A percentile compares a stretch with the other conserved stretches of the same genome.
Conservation (phyloP, 2,329 filamentous ascomycete genomes). For the Nothomitra cinnamomea region DNA sequence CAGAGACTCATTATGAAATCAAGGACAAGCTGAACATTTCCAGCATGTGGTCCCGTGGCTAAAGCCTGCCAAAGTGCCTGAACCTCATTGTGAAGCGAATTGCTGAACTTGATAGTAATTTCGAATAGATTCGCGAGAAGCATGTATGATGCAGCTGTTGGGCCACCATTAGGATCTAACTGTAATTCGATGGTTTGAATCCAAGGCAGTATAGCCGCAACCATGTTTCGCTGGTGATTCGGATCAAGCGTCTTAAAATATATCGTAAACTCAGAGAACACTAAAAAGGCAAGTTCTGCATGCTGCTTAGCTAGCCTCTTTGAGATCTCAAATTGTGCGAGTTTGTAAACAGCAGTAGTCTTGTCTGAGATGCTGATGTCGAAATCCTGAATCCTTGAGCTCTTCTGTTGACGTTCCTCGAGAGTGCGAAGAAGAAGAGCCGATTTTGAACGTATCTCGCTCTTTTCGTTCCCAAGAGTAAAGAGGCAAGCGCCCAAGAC, state of each 20-base stretch:
- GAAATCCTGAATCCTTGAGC: slow-evolving; percentile 86
- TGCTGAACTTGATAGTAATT: slow-evolving; percentile 85
- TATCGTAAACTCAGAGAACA: slow-evolving; percentile 88
- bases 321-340: slow-evolving; percentile 93
- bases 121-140: slow-evolving; percentile 87
- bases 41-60: slow-evolving; percentile 78
- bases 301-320: slow-evolving; percentile 79
- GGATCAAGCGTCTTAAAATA: slow-evolving; percentile 81
- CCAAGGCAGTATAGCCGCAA: slow-evolving; percentile 90
- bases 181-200: slow-evolving; percentile 87
- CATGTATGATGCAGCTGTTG: slow-evolving; percentile 85
- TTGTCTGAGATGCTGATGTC: slow-evolving; percentile 98
- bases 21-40: slow-evolving; percentile 84
- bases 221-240: slow-evolving; percentile 77
- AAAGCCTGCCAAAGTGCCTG: slow-evolving; percentile 95
- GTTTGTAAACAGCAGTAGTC: slow-evolving; percentile 93
- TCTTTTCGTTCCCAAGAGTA: slow-evolving; percentile 81
- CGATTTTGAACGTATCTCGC: slow-evolving; percentile 76
- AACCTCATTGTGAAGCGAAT: slow-evolving; percentile 82
- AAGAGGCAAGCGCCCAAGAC: slow-evolving; percentile 76
- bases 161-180: slow-evolving; percentile 78
- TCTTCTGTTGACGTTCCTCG: slow-evolving; percentile 68
- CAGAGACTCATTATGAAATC: slow-evolving; percentile 95
- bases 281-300: slow-evolving; percentile 72
- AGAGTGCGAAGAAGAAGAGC: slow-evolving; percentile 63